These are phyloP conservation scores for Phoma sp. DNA, from an alignment of 2,329 filamentous ascomycete species.

Conservation along the genomic window DNA sequence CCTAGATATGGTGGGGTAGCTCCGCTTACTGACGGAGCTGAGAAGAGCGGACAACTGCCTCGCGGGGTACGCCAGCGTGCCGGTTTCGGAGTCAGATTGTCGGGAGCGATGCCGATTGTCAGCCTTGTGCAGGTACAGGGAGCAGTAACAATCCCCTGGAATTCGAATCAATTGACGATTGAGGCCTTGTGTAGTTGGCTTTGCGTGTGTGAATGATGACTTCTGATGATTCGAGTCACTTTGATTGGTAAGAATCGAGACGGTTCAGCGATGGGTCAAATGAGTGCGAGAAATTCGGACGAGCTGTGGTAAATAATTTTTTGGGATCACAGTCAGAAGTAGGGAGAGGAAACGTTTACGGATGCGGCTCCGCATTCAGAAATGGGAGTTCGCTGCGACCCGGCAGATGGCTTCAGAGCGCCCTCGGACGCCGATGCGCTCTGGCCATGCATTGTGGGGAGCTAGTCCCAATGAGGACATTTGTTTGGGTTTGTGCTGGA, in stretches of 20 bases:
- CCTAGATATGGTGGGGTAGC: slow-evolving; percentile 37
- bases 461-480: slow-evolving; percentile 12
- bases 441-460: not conserved
- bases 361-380: slow-evolving; percentile 7
- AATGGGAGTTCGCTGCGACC: not conserved
- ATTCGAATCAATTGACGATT: slow-evolving; percentile 1
- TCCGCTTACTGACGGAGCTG: slow-evolving; percentile 28
- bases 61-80: slow-evolving; percentile 46
- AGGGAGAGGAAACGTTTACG: slow-evolving; percentile 1
- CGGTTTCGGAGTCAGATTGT: slow-evolving; percentile 36
- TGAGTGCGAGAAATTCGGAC: slow-evolving; percentile 1
- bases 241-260: not conserved
- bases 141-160: not conserved
- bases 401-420: slow-evolving; percentile 13
- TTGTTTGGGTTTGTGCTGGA: slow-evolving; percentile 6
- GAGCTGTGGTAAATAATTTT: not conserved
- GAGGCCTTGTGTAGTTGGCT: not conserved
- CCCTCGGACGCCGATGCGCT: slow-evolving; percentile 1
- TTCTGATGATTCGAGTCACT: no score
- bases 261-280: slow-evolving; percentile 1
- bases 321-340: slow-evolving; percentile 6
- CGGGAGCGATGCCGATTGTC: slow-evolving; percentile 15
- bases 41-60: slow-evolving; percentile 15
- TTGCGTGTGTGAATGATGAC: not conserved
- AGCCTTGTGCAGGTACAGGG: slow-evolving; percentile 11